These are phyloP conservation scores for Leccinellum rugosiceps DNA, from an alignment of 768 basidiomycete genomes.

Conservation along the genomic window DNA sequence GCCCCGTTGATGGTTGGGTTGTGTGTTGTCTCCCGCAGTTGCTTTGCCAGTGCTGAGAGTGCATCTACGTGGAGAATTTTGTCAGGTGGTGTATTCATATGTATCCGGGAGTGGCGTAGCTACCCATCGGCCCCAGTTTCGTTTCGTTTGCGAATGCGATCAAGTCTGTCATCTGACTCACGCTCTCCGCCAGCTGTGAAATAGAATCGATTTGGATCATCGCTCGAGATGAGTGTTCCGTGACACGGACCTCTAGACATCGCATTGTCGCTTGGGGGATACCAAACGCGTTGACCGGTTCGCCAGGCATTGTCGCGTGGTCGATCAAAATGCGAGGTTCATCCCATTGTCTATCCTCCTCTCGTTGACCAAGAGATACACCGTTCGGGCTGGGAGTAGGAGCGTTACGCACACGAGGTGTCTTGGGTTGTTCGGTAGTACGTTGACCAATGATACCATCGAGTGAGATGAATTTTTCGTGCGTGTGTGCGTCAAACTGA, in stretches of 20 bases:
- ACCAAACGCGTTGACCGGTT: conserved; percentile 85
- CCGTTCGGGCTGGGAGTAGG: conserved; percentile 35
- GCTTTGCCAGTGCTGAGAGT: conserved; percentile 38
- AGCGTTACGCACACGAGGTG: conserved; percentile 32
- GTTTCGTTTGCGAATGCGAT: conserved; percentile 60
- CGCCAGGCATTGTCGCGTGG: conserved; percentile 66
- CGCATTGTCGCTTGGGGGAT: conserved; percentile 89
- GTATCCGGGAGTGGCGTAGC: conserved; percentile 32
- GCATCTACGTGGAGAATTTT: conserved; percentile 38
- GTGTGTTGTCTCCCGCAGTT: conserved; percentile 33
- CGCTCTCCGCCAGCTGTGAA: conserved; percentile 72
- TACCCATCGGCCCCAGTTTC: conserved; percentile 64
- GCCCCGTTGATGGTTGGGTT: conserved; percentile 13
- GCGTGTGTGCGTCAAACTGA: conserved; percentile 66
- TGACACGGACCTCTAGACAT: conserved; percentile 65
- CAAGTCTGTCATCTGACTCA: conserved; percentile 75
- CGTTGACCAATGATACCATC: conserved; percentile 57
- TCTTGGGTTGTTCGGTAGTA: conserved; percentile 39
- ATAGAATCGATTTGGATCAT: conserved; percentile 5
- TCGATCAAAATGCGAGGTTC: conserved; percentile 62
- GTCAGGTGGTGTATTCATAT: conserved; percentile 22
- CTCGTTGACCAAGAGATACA: conserved; percentile 27
- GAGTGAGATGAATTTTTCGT: conserved; percentile 73
- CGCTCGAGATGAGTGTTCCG: neutral
- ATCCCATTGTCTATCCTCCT: conserved; percentile 63